Evolutionary conservation across 2,329 filamentous ascomycete species (phyloP), one percentile per base, ranked within the genome.

Genomic region (Sphaerulina vaccinii): DNA sequence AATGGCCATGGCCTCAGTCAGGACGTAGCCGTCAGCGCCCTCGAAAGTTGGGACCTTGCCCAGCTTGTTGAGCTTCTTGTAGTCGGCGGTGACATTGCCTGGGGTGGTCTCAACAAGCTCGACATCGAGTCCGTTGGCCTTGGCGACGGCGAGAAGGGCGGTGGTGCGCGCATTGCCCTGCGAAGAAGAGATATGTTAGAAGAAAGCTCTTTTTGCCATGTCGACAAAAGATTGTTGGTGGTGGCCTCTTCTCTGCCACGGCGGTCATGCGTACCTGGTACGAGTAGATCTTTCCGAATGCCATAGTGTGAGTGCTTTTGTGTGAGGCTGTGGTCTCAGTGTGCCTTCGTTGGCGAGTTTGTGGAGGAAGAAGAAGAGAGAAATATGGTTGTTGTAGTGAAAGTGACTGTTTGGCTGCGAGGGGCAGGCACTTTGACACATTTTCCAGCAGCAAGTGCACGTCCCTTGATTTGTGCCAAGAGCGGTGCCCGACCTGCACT

Each of bases 211-310:
- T 52, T 54, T 39, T 22, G 41, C 29, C 16, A 18, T 35, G 42
- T 35, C 15, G 18, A n/a, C 21, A 11, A 7, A 19, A 9, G 32
- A 46, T 19, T 27, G n/a, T 16, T 15, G 44, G 40, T 40, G 49
- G 50, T 46, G 46, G 49, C 52, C 51, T 50, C 39, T 55, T 42
- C n/a, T 41, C 23, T 16, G 38, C 38, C 11, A 21, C 21, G 22
- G 41, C 22, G 47, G 37, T 19, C 21, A 44, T 48, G 44, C 79
- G 66, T 85, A 95, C 92, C 78, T 83, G 73, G 75, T 82, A 84
- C 73, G 87, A 88, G 84, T 93, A 97, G 71, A 99, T 84, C 82
- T 95, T 99, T 79, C 93, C 93, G 83, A 99, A 97, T 73, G 65
- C 59, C 66, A 68, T 70, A 52, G 38, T 55, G 45, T 55, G 36